phyloP scores from a whole-genome alignment of 208 protist genomes.

The Angomonas deanei region DNA sequence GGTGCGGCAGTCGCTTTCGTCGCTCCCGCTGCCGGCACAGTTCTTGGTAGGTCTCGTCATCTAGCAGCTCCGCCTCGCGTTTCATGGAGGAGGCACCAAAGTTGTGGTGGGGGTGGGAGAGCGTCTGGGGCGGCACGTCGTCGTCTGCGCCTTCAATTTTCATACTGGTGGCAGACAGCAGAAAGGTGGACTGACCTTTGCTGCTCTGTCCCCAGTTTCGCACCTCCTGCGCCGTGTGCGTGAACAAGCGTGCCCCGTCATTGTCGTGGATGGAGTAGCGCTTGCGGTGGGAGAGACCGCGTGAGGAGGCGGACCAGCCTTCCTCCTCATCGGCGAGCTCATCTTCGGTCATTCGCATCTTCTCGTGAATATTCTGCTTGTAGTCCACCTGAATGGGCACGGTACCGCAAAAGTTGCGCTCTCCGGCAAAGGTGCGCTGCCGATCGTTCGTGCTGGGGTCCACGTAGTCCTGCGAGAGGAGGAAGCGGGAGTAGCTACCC shows the following conservation, averaged over 20 bases:
- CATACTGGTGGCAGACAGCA: neutral
- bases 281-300: neutral
- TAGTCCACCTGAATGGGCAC: conserved; percentile 16
- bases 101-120: conserved; percentile 1
- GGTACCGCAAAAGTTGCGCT: conserved; percentile 24
- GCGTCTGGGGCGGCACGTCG: neutral
- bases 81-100: conserved; percentile 10
- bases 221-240: neutral
- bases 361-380: conserved; percentile 4
- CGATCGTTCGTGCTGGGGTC: conserved; percentile 16
- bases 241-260: neutral
- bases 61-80: conserved; percentile 56
- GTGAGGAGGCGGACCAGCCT: neutral
- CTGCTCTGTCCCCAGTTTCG: neutral
- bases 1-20: conserved; percentile 35
- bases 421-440: conserved; percentile 33
- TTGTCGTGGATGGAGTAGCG: neutral
- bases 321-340: neutral
- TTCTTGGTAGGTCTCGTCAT: conserved; percentile 30
- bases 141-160: neutral
- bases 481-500: conserved; percentile 65
- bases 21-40: conserved; percentile 29
- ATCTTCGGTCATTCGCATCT: conserved; percentile 5
- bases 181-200: neutral
- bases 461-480: conserved; percentile 43